Percentiles rank a stretch among this genome's conserved stretches.
phyloP scores from a whole-genome alignment of 2,329 filamentous ascomycete species.

The Verticillium alfalfae region DNA sequence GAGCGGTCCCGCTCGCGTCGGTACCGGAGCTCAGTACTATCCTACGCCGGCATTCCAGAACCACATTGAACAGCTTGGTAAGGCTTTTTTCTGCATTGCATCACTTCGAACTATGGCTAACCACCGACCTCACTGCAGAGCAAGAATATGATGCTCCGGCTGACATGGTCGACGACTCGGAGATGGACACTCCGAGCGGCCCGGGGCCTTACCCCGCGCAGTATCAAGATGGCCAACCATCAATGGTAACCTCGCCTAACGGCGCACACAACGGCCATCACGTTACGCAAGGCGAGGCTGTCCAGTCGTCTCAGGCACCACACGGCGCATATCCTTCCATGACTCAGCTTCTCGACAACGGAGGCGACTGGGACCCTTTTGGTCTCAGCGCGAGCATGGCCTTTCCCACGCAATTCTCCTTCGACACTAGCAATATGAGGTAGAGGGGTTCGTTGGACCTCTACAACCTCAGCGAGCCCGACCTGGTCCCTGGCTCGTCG shows the following conservation, averaged over 20 bases:
- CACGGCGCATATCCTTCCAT: constrained; percentile 54
- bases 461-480: constrained; percentile 1
- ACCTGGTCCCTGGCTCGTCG: not conserved
- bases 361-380: constrained; percentile 86
- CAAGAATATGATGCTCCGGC: constrained; percentile 92
- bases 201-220: constrained; percentile 59
- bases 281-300: constrained; percentile 27
- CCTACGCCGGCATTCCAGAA: constrained; percentile 79
- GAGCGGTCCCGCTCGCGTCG: constrained; percentile 25
- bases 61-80: constrained; percentile 93
- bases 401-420: constrained; percentile 79
- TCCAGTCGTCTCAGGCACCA: constrained; percentile 25
- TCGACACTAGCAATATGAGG: constrained; percentile 55
- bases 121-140: constrained; percentile 62
- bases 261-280: constrained; percentile 27
- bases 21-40: constrained; percentile 58
- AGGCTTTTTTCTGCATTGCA: constrained; percentile 53
- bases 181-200: constrained; percentile 61
- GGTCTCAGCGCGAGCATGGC: constrained; percentile 92
- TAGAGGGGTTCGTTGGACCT: constrained; percentile 14
- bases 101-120: constrained; percentile 57
- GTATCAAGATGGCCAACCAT: constrained; percentile 42
- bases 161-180: constrained; percentile 81
- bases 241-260: constrained; percentile 32
- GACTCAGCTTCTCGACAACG: constrained; percentile 62